Conservation (phyloP, 768 basidiomycete species). For the Xerocomellus chrysenteron region DNA sequence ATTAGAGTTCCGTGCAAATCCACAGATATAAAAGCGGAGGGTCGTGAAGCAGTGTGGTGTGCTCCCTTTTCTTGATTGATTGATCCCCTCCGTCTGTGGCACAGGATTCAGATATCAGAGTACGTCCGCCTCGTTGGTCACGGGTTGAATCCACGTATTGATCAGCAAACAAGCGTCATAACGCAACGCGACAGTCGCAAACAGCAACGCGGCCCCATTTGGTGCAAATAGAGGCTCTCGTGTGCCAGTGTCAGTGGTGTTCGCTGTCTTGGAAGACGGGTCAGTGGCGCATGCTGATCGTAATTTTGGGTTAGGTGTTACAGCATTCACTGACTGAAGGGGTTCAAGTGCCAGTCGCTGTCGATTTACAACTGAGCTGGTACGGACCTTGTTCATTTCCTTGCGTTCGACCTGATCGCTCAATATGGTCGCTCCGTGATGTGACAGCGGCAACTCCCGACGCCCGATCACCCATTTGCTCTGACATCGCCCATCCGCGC, state of each 20-base stretch:
- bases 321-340: conserved; percentile 5
- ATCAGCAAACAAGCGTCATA: conserved; percentile 7
- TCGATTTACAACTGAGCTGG: conserved; percentile 20
- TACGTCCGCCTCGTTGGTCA: background rate
- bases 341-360: background rate
- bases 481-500: conserved; percentile 35
- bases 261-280: conserved; percentile 12
- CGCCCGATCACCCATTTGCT: conserved; percentile 53
- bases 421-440: conserved; percentile 38
- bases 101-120: background rate
- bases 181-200: conserved; percentile 7
- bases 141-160: conserved; percentile 8
- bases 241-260: background rate
- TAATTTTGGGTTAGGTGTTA: conserved; percentile 8
- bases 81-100: background rate
- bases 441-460: conserved; percentile 52
- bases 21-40: conserved; percentile 30
- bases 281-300: conserved; percentile 25
- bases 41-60: conserved; percentile 5
- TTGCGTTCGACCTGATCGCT: conserved; percentile 34
- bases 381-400: conserved; percentile 28
- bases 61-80: conserved; percentile 15
- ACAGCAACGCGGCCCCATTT: conserved; percentile 1
- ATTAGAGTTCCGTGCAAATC: conserved; percentile 33
- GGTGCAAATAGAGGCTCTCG: conserved; percentile 1